Conservation (phyloP, 257 asterid genomes). For the Solanum habrochaites region DNA sequence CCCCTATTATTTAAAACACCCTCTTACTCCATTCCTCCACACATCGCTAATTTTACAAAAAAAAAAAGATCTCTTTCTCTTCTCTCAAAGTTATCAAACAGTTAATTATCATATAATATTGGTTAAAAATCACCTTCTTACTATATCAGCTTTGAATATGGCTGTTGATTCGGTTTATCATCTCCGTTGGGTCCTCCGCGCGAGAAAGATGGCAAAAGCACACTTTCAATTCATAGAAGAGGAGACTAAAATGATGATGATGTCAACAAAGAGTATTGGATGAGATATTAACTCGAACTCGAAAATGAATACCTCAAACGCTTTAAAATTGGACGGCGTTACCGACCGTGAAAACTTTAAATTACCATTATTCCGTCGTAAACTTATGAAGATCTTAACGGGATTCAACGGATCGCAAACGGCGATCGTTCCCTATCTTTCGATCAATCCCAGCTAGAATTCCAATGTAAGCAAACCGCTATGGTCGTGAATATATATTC, state of each 20-base stretch:
- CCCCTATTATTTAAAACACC: conserved; percentile 42
- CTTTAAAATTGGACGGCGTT: conserved; percentile 47
- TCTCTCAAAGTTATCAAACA: not conserved
- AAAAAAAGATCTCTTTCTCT: not conserved
- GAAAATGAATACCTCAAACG: conserved; percentile 59
- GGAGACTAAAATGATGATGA: conserved; percentile 66
- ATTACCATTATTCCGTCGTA: conserved; percentile 54
- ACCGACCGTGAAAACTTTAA: conserved; percentile 60
- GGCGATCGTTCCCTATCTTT: conserved; percentile 90
- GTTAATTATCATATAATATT: not conserved
- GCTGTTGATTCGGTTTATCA: conserved; percentile 75
- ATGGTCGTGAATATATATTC: not conserved
- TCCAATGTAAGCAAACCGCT: conserved; percentile 48
- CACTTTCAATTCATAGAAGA: conserved; percentile 89
- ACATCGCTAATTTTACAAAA: not conserved
- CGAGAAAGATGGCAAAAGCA: conserved; percentile 79
- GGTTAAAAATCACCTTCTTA: not conserved
- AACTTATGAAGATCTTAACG: conserved; percentile 80
- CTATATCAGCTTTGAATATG: conserved; percentile 9
- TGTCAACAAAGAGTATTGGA: conserved; percentile 59
- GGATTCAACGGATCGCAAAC: conserved; percentile 77
- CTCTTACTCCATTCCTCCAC: conserved; percentile 6
- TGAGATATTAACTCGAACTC: conserved; percentile 52
- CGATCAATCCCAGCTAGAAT: conserved; percentile 76
- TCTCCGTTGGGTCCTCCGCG: conserved; percentile 94